Base-by-base conservation (phyloP, 2,329 filamentous ascomycete genomes). In the Apiospora pterosperma region DNA sequence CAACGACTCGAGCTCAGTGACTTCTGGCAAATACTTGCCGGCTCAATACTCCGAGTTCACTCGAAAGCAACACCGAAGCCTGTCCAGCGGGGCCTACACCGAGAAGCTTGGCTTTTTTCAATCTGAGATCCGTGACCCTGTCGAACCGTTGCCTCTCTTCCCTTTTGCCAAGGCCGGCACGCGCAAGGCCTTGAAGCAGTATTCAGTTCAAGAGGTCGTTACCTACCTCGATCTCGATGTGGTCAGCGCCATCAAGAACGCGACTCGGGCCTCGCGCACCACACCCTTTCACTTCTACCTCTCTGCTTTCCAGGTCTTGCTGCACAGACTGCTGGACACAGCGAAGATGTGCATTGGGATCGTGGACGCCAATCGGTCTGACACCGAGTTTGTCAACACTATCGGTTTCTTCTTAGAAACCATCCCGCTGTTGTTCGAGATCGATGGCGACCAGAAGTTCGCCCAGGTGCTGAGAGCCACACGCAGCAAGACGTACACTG, bases 331-430 rank as follows among this genome's bases (percentile, higher is more conserved):
- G 19, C 28, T 69, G 0, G 68, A 71, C 2, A 64, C 58, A 0
- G 67, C 74, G 0, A 75, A 81, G 23, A 25, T 82, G 12, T 75
- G 69, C 60, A 78, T 82, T 60, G 80, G 79, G n/a, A 71, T 82
- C n/a, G 75, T 75, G 2, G 79, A 82, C 65, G 76, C 75, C 1
- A 73, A 72, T 36, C 73, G 80, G 14, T 65, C 48, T 5, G 75
- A 79, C 55, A 48, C 63, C 5, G 63, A 67, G 6, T 41, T 73
- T 1, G 41, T 64, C 7, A 60, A 70, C 3, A 77, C 19, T 10
- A 19, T 41, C 38, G 38, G 38, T 11, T 41, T 10, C 38, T 41
- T 41, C 38, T 10, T 41, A 10, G 19, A 41, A 10, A 41, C 19
- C 38, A 10, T 41, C 38, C 38, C 38, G 11, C 11, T 41, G 38